Conservation (phyloP, 805 yeast species). For the Wickerhamiella kazuoi region DNA sequence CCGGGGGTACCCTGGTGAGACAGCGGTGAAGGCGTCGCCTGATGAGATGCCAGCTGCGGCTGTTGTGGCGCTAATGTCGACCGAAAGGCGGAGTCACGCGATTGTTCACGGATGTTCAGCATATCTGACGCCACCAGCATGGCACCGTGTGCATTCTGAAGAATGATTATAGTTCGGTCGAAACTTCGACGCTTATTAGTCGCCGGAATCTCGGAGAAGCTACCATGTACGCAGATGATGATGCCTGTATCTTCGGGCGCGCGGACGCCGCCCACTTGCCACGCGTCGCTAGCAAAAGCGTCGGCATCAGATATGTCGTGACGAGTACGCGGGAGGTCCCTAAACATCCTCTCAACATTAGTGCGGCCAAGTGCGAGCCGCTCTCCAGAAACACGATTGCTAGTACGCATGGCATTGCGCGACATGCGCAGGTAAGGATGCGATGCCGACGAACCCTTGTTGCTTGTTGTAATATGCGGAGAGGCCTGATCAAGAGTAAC, state of each 20-base stretch:
- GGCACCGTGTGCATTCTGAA: slow-evolving; percentile 48
- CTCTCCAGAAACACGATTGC: slow-evolving; percentile 21
- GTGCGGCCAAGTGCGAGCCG: slow-evolving; percentile 55
- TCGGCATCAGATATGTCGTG: slow-evolving; percentile 55
- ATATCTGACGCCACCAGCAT: slow-evolving; percentile 80
- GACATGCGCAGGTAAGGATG: slow-evolving; percentile 4
- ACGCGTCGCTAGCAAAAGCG: slow-evolving; percentile 59
- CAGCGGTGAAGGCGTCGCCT: not conserved
- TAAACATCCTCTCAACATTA: slow-evolving; percentile 42
- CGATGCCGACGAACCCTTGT: not conserved
- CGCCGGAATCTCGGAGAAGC: slow-evolving; percentile 40
- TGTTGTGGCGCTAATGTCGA: not conserved
- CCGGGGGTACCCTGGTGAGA: not conserved
- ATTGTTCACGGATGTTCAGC: slow-evolving; percentile 30
- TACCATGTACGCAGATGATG: slow-evolving; percentile 68
- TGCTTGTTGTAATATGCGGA: slow-evolving; percentile 27
- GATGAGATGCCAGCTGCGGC: not conserved
- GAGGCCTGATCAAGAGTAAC: slow-evolving; percentile 55
- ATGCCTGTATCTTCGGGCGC: slow-evolving; percentile 59
- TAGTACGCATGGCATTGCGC: slow-evolving; percentile 33
- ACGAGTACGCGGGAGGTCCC: slow-evolving; percentile 56
- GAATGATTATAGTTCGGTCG: slow-evolving; percentile 67
- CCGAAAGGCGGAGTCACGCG: not conserved
- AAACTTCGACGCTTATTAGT: slow-evolving; percentile 48
- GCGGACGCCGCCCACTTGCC: slow-evolving; percentile 28